Percentiles rank a stretch among this genome's conserved stretches.
Conservation (phyloP, 1,284 basidiomycete species). For the Spongiforma sp. region DNA sequence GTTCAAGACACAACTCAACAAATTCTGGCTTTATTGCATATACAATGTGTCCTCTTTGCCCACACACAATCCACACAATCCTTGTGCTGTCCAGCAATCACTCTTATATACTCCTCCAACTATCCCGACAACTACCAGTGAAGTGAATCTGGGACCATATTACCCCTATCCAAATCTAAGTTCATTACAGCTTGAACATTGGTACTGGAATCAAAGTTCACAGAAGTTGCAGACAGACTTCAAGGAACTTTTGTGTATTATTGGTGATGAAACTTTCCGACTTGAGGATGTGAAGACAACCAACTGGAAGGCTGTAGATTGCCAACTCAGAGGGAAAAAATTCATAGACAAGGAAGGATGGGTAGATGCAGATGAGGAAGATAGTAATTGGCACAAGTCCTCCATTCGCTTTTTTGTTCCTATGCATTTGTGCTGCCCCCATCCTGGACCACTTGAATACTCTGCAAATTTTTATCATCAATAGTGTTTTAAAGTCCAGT, state of each 20-base stretch:
- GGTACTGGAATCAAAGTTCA: constrained; percentile 2
- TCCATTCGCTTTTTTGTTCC: neutral
- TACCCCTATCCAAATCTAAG: neutral
- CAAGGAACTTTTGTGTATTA: neutral
- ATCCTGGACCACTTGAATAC: neutral
- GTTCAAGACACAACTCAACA: neutral
- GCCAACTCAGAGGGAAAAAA: neutral
- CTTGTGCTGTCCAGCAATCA: neutral
- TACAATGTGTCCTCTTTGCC: neutral
- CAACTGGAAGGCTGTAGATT: neutral
- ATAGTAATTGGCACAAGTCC: neutral
- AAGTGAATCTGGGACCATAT: neutral
- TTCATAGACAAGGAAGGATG: neutral
- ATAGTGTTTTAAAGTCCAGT: too few species aligned
- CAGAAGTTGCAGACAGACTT: neutral
- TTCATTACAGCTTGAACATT: neutral
- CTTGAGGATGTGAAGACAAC: neutral
- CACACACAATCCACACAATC: neutral
- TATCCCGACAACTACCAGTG: neutral
- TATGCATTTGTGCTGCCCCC: neutral
- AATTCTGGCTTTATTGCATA: neutral
- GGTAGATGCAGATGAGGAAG: neutral
- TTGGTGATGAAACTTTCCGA: neutral
- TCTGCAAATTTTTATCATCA: neutral
- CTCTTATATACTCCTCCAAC: neutral